Evolutionary conservation across 768 basidiomycete genomes (phyloP), one percentile per base, ranked within the genome.

Genomic region (Pisolithus microcarpus): DNA sequence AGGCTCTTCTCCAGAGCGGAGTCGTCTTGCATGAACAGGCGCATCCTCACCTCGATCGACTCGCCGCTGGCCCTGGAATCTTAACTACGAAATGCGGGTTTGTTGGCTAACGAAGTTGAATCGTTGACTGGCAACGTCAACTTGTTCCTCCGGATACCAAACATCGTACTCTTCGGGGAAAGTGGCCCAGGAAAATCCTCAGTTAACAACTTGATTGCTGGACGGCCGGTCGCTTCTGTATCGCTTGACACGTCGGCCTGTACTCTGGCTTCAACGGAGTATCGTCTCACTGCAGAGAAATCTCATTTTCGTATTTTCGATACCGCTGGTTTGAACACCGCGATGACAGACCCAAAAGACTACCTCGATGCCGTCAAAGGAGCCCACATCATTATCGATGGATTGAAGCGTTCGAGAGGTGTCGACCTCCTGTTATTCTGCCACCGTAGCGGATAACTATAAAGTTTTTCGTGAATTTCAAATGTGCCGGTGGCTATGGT

Each of bases 111-210:
- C n/a, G 23, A 30, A 38, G 38, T 43, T 31, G 21, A 54, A 54
- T 24, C 7, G 31, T 18, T 50, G 48, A 55, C 52, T 5, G 46
- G 49, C 46, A 54, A 56, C 46, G 53, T 57, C 23, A 46, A n/a
- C 16, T 43, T 30, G n/a, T 46, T 56, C 7, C 55, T 51, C 47
- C 54, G 21, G 31, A 52, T 56, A 50, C 52, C 59, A 43, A 70
- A 67, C 36, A 55, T 65, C 5, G 56, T 75, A 39, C 38, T 75
- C 15, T 75, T 75, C 39, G 74, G 74, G 5, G 71, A 73, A 43
- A 56, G 68, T 0, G 73, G 74, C 26, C 52, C 45, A n/a, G 68
- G 69, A 43, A 76, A 76, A 51, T 71, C 71, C 49, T 70, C 71
- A 0, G 51, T 75, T 42, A 54, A 74, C 52, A 75, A 75, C 55